A percentile compares a stretch with the other conserved stretches of the same genome.
phyloP scores from a whole-genome alignment of 768 basidiomycete genomes.

The Boletus rubropictus region DNA sequence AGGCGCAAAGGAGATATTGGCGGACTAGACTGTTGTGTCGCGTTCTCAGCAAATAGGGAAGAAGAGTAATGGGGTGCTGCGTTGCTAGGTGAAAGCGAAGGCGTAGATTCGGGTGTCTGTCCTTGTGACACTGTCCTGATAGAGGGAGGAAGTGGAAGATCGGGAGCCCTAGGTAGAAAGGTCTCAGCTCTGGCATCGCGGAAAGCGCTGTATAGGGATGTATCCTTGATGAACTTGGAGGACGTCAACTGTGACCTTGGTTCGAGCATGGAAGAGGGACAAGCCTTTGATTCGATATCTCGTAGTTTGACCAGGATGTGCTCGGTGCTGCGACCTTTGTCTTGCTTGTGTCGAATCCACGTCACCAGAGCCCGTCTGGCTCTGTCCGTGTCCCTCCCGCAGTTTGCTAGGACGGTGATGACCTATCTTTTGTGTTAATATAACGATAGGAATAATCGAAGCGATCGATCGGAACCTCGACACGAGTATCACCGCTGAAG shows the following conservation, averaged over 20 bases:
- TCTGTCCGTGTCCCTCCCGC: conserved; percentile 24
- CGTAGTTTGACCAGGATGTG: conserved; percentile 27
- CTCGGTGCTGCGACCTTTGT: conserved; percentile 25
- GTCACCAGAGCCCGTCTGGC: conserved; percentile 27
- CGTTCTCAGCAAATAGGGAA: background rate
- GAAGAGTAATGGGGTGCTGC: background rate
- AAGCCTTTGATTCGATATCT: conserved; percentile 27
- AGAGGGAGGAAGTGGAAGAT: conserved; percentile 21
- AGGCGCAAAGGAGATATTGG: background rate
- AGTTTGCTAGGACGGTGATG: conserved; percentile 31
- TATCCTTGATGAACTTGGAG: conserved; percentile 28
- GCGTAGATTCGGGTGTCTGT: background rate
- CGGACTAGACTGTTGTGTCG: background rate
- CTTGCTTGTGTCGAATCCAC: conserved; percentile 28
- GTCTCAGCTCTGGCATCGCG: conserved; percentile 31
- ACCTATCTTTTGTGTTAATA: conserved; percentile 18
- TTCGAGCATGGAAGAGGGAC: background rate
- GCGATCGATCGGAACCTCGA: conserved; percentile 17
- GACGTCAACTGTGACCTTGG: background rate
- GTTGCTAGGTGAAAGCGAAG: background rate
- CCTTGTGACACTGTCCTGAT: background rate
- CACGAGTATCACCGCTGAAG: conserved; percentile 27
- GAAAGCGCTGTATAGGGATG: conserved; percentile 26
- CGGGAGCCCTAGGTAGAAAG: conserved; percentile 21
- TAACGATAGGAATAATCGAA: background rate